Percentiles rank a stretch among this genome's conserved stretches.
These are phyloP conservation scores for Penicillium cinerascens DNA, from an alignment of 495 filamentous ascomycete species.

Conservation along the genomic window DNA sequence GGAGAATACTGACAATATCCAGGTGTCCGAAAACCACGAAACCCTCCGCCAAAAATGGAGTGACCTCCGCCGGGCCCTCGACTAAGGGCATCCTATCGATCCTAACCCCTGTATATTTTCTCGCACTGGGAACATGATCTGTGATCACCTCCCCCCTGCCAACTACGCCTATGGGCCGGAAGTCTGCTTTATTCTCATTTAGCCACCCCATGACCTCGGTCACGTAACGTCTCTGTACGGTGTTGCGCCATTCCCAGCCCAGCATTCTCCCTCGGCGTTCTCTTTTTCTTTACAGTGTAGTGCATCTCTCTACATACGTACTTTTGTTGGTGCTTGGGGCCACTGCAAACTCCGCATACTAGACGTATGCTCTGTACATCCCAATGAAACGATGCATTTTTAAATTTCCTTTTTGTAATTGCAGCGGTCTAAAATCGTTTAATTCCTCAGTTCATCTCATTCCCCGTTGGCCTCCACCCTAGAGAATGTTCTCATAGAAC, in stretches of 20 bases:
- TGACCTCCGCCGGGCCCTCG: slow-evolving; percentile 70
- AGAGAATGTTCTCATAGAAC: slow-evolving; percentile 44
- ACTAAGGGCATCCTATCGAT: slow-evolving; percentile 19
- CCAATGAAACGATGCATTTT: slow-evolving; percentile 20
- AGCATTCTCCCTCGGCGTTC: background rate
- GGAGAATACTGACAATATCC: slow-evolving; percentile 13
- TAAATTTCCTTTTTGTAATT: background rate
- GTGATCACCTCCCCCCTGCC: slow-evolving; percentile 15
- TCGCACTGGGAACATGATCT: slow-evolving; percentile 14
- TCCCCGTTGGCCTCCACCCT: background rate
- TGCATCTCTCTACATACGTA: background rate
- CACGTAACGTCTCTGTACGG: slow-evolving; percentile 13
- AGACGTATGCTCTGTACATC: slow-evolving; percentile 32
- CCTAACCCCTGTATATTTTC: slow-evolving; percentile 29
- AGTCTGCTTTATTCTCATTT: slow-evolving; percentile 11
- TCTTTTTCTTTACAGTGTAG: background rate
- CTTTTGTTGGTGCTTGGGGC: background rate
- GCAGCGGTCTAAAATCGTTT: no score
- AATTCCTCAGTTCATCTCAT: no score
- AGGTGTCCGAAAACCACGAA: slow-evolving; percentile 65
- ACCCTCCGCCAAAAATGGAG: slow-evolving; percentile 74
- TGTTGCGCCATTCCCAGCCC: slow-evolving; percentile 6
- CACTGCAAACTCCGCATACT: slow-evolving; percentile 7
- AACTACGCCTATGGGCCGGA: slow-evolving; percentile 16
- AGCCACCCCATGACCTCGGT: background rate